Conservation (phyloP, 768 basidiomycete species). For the Kwoniella mangroviensis region DNA sequence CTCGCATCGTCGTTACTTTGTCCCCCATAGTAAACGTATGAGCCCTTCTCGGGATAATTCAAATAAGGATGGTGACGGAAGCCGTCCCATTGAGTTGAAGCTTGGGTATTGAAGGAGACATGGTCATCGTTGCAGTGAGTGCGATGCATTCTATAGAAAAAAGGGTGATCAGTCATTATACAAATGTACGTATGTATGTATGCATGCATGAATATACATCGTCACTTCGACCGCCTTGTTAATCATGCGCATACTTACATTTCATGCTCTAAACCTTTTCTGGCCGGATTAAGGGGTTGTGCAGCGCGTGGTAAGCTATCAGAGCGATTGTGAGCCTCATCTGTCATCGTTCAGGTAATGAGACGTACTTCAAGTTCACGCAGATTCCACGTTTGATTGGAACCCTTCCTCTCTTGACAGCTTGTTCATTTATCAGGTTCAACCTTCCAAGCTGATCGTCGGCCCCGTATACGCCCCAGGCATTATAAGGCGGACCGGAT, state of each 20-base stretch:
- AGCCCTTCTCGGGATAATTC: conserved; percentile 32
- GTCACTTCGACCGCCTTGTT: no score
- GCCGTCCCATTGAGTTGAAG: conserved; percentile 23
- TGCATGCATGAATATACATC: no score
- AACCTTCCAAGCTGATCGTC: conserved; percentile 35
- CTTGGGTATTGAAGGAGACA: conserved; percentile 19
- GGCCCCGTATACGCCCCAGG: conserved; percentile 36
- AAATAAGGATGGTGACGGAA: conserved; percentile 29
- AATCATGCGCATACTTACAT: conserved; percentile 14
- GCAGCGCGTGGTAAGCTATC: conserved; percentile 12
- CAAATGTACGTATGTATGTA: no score
- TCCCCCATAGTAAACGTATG: conserved; percentile 28
- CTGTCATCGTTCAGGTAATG: neutral
- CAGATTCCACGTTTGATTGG: conserved; percentile 29
- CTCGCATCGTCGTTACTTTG: conserved; percentile 30
- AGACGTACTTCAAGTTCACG: conserved; percentile 37
- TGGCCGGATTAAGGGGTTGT: conserved; percentile 17
- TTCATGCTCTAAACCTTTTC: conserved; percentile 15
- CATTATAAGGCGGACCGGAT: conserved; percentile 34
- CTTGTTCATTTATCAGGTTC: conserved; percentile 36
- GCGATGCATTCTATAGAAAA: neutral
- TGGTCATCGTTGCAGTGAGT: conserved; percentile 16
- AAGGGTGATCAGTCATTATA: no score
- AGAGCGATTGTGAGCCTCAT: neutral
- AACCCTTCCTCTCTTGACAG: conserved; percentile 29